Conservation (phyloP, 2,329 filamentous ascomycete species). For the Aspergillus fructus region DNA sequence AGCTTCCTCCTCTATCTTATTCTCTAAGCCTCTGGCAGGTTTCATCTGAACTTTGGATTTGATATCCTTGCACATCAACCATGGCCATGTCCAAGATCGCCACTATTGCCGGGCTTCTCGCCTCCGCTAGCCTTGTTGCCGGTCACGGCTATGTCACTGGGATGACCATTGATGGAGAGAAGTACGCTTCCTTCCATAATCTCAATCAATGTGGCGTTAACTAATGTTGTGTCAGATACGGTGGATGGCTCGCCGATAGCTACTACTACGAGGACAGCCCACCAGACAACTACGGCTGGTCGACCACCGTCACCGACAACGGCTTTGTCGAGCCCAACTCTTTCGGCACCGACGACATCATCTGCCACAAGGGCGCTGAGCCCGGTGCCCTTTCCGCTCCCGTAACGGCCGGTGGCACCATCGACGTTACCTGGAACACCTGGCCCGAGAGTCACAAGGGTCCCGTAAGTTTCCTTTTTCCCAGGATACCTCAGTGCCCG, state of each 20-base stretch:
- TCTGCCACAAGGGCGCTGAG: slow-evolving; percentile 62
- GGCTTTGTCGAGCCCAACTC: slow-evolving; percentile 52
- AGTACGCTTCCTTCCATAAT: background rate
- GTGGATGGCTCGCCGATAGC: slow-evolving; percentile 39
- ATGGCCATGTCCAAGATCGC: slow-evolving; percentile 30
- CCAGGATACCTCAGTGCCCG: slow-evolving; percentile 53
- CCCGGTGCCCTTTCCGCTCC: slow-evolving; percentile 57
- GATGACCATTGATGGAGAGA: slow-evolving; percentile 1
- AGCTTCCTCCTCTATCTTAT: slow-evolving; percentile 3
- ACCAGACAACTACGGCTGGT: slow-evolving; percentile 53
- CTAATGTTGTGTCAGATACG: slow-evolving; percentile 23
- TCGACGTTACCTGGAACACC: slow-evolving; percentile 62
- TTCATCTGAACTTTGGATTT: slow-evolving; percentile 10
- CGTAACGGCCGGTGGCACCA: slow-evolving; percentile 59
- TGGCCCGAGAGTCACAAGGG: slow-evolving; percentile 63
- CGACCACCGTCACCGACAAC: slow-evolving; percentile 52
- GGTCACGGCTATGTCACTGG: slow-evolving; percentile 33
- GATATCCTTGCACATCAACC: slow-evolving; percentile 11
- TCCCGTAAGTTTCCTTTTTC: too few species aligned
- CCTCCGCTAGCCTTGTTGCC: slow-evolving; percentile 30
- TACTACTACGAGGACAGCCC: slow-evolving; percentile 32
- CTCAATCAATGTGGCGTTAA: background rate
- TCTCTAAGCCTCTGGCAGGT: slow-evolving; percentile 16
- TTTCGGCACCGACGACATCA: slow-evolving; percentile 55
- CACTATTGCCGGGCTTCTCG: slow-evolving; percentile 24